Percentiles rank a stretch among this genome's conserved stretches.
Evolutionary conservation across 78 protist genomes (phyloP).

Genomic region (Neovahlkampfia damariscottae): DNA sequence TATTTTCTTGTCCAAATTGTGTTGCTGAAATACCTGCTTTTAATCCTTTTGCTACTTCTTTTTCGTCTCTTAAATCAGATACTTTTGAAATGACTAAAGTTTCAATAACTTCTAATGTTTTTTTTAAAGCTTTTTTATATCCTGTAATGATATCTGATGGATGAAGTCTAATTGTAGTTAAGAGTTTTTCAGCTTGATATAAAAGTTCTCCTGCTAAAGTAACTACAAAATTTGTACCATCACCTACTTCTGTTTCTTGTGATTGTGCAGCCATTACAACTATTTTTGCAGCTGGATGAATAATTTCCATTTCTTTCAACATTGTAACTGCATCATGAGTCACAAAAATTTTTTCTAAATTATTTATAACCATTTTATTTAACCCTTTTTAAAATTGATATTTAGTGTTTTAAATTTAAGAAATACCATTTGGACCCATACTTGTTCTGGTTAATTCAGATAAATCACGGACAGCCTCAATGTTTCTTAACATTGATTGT

Average conservation of each 20-base stretch:
- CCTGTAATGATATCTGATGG: conserved; percentile 83
- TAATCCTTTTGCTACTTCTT: conserved; percentile 40
- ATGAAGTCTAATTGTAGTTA: conserved; percentile 75
- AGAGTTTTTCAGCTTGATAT: conserved; percentile 70
- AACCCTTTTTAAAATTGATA: too few species aligned
- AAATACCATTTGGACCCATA: conserved; percentile 97
- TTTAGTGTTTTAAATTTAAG: not conserved
- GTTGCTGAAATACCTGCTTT: conserved; percentile 69
- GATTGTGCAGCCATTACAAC: conserved; percentile 83
- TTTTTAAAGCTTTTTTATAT: conserved; percentile 58
- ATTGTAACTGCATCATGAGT: conserved; percentile 98
- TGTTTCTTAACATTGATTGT: conserved; percentile 88
- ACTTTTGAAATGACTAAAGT: not conserved
- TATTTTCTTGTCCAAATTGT: conserved; percentile 80
- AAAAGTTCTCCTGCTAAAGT: conserved; percentile 95
- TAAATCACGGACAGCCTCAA: conserved; percentile 86
- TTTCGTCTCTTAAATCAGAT: conserved; percentile 16
- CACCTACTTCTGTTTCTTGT: conserved; percentile 96
- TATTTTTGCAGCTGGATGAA: conserved; percentile 98
- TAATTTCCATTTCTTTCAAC: conserved; percentile 83
- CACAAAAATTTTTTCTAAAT: conserved; percentile 91
- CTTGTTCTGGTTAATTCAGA: conserved; percentile 80
- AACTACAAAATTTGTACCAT: conserved; percentile 91
- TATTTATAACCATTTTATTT: conserved; percentile 97
- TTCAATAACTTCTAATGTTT: conserved; percentile 52